Evolutionary conservation across 495 filamentous ascomycete species (phyloP), one percentile per base, ranked within the genome.

Genomic region (Aspergillus hancockii): DNA sequence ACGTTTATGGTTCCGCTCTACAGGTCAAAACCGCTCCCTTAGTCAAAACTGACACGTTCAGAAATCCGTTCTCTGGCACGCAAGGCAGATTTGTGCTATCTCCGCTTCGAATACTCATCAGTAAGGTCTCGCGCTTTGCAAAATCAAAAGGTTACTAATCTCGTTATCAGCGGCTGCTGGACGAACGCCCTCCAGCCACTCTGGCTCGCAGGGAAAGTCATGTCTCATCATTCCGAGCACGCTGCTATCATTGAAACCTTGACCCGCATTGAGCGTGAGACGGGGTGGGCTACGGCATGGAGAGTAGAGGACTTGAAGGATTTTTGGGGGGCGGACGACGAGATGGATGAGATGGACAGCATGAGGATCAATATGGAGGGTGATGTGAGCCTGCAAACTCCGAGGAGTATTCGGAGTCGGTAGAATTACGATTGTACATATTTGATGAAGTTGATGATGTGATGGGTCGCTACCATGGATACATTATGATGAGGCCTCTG

Each of bases 171-270:
- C 63, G 75, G 75, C 16, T 76, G 75, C 58, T 72, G 75, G 68
- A 79, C 73, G 7, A 79, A 79, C 65, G 72, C 75, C 10, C 72
- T 81, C 3, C 78, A 81, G 54, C 75, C 78, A 18, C 69, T 79
- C 16, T 81, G 74, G 75, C 62, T 79, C 21, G 78, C 78, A 3
- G 78, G 78, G 7, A 73, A 71, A 54, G 63, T 73, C 14, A 72
- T 79, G 63, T 79, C 72, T 10, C 76, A 81, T 63, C 66, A 70
- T 49, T 71, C 69, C 0, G 78, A 81, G 58, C 78, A 81, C 54
- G 67, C 57, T 30, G 69, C 71, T 3, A 71, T 81, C n/a, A 57
- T 76, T 0, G 66, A 74, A 9, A 69, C 73, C 6, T 59, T 79
- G 57, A 64, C 64, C 9, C 56, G 65, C 13, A 79, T 81, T 36